phyloP scores from a whole-genome alignment of 805 yeast genomes.

The Saturnispora hagleri region DNA sequence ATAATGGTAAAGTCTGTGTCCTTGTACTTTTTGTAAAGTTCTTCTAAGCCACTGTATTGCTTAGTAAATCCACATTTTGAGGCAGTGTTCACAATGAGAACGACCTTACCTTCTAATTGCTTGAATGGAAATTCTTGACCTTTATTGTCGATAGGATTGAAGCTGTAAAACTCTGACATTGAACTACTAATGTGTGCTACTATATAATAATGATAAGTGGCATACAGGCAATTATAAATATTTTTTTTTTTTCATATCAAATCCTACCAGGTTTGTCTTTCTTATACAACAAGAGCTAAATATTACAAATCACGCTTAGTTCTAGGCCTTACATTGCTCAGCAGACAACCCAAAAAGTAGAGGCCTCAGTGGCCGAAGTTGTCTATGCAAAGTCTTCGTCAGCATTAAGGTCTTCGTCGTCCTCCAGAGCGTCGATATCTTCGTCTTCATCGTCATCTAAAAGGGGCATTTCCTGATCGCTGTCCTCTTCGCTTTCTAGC shows the following conservation, averaged over 20 bases:
- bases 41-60: slow-evolving; percentile 67
- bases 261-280: background rate
- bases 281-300: background rate
- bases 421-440: background rate
- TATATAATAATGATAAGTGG: background rate
- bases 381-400: background rate
- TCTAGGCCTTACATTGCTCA: background rate
- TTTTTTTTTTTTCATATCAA: background rate
- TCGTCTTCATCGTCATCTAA: slow-evolving; percentile 7
- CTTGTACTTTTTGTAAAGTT: slow-evolving; percentile 53
- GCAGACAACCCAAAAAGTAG: background rate
- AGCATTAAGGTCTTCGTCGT: background rate
- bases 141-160: slow-evolving; percentile 52
- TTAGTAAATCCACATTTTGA: slow-evolving; percentile 75
- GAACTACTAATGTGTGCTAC: background rate
- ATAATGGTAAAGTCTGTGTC: slow-evolving; percentile 56
- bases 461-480: slow-evolving; percentile 1
- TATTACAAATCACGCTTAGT: background rate
- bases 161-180: slow-evolving; percentile 58
- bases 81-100: slow-evolving; percentile 79
- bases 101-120: slow-evolving; percentile 68
- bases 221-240: background rate
- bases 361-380: background rate
- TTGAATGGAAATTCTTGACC: slow-evolving; percentile 52
- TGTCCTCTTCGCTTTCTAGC: background rate